phyloP scores from a whole-genome alignment of 2,329 filamentous ascomycete genomes.

The Magnaporthiopsis incrustans region DNA sequence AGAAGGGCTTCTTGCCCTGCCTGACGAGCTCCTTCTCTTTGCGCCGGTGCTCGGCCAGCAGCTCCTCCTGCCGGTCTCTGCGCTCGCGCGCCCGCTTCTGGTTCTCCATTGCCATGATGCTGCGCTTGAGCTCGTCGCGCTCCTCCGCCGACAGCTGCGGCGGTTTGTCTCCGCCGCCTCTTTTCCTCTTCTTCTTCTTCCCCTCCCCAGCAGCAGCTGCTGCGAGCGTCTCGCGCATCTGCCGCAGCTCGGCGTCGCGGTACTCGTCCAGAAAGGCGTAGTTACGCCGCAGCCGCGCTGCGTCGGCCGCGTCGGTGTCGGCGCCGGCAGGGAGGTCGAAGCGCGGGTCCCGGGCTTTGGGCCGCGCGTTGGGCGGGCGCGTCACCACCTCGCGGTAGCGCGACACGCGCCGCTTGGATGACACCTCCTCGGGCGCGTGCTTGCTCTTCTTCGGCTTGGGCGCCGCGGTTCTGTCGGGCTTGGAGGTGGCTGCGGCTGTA shows the following conservation, averaged over 20 bases:
- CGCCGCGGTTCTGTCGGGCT: conserved; percentile 5
- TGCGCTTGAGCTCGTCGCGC: conserved; percentile 63
- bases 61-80: conserved; percentile 60
- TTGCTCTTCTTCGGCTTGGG: conserved; percentile 50
- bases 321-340: conserved; percentile 49
- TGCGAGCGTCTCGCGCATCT: conserved; percentile 56
- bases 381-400: conserved; percentile 68
- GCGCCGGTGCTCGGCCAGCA: conserved; percentile 68
- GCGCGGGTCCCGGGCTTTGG: conserved; percentile 73
- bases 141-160: conserved; percentile 30
- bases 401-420: conserved; percentile 76
- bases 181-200: conserved; percentile 41
- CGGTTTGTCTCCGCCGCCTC: background rate
- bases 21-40: conserved; percentile 78
- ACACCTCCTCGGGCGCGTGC: conserved; percentile 78
- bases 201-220: conserved; percentile 17
- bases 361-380: conserved; percentile 24
- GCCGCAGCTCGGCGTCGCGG: conserved; percentile 70
- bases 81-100: conserved; percentile 61
- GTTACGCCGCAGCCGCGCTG: conserved; percentile 54
- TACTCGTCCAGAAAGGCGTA: conserved; percentile 89
- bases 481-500: background rate
- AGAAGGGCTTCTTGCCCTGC: conserved; percentile 89
- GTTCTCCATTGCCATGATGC: conserved; percentile 71
- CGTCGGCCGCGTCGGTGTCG: conserved; percentile 30